Percentiles rank a stretch among this genome's conserved stretches.
Conservation (phyloP, 805 yeast genomes). For the Saccharomycopsis javanensis region DNA sequence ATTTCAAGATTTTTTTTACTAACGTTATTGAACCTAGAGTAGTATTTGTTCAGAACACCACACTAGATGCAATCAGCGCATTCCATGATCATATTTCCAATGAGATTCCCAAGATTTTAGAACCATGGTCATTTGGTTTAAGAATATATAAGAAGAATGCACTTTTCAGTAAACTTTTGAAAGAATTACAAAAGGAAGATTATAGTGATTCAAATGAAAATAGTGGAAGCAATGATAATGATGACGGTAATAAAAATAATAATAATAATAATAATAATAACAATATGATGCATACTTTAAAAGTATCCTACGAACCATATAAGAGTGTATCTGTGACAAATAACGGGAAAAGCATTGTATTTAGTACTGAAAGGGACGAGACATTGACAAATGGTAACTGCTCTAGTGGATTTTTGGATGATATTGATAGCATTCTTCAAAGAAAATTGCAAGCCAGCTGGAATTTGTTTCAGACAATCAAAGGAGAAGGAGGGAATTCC, state of each 20-base stretch:
- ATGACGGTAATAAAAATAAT: too few species aligned
- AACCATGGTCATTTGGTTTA: constrained; percentile 61
- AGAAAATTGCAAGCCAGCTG: constrained; percentile 60
- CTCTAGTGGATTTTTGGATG: constrained; percentile 45
- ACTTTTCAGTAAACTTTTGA: constrained; percentile 24
- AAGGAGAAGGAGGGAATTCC: constrained; percentile 67
- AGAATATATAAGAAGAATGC: constrained; percentile 57
- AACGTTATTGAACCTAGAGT: constrained; percentile 28
- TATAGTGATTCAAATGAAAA: constrained; percentile 23
- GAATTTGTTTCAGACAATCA: constrained; percentile 56
- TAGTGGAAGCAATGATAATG: too few species aligned
- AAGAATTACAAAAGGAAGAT: neutral
- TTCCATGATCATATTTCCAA: constrained; percentile 66
- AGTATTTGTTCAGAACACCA: constrained; percentile 33
- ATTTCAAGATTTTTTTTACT: neutral
- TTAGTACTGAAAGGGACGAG: constrained; percentile 19
- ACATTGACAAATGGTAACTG: constrained; percentile 38
- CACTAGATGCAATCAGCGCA: constrained; percentile 53
- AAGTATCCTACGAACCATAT: constrained; percentile 40
- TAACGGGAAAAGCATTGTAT: constrained; percentile 21
- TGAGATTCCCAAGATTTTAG: constrained; percentile 50
- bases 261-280: too few species aligned
- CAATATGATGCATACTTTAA: constrained; percentile 40
- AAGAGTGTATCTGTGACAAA: constrained; percentile 41
- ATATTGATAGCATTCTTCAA: constrained; percentile 44